Base-by-base conservation (phyloP, 2,329 filamentous ascomycete species). In the Cordyceps militaris region DNA sequence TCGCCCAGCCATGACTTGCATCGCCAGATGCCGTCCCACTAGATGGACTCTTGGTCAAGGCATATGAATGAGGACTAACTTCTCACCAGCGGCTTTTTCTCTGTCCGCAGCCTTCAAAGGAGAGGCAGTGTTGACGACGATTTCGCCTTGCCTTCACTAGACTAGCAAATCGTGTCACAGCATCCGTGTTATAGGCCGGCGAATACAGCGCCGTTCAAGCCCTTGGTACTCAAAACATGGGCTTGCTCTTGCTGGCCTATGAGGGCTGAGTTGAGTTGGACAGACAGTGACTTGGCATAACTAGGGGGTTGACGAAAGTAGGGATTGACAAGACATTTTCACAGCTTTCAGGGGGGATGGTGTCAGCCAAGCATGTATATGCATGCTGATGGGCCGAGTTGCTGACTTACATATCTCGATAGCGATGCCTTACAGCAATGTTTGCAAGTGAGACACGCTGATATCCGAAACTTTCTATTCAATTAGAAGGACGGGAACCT, bases 111-210 rank as follows among this genome's bases (percentile, higher is more conserved):
- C 48, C 61, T 79, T 72, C 56, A 65, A 75, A 5, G 73, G 73
- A 2, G 65, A 64, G 1, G 74, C 73, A 0, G 74, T 69, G 61
- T 77, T 73, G 51, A 81, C 71, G 8, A 80, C 70, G 55, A 78
- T 61, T 44, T 69, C 66, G 23, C 66, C 61, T 53, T 67, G 60
- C n/a, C n/a, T n/a, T n/a, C n/a, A n/a, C n/a, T n/a, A n/a, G n/a
- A 42, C 61, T 61, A 1, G 68, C 67, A 7, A 58, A 51, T 11
- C 59, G 57, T 38, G 51, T 60, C 8, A 69, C 23, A 11, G 60
- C 16, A 4, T 63, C 62, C 0, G 60, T 58, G 55, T 70, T 63
- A 40, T 69, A 62, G 44, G 4, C 7, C 43, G 34, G 66, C 66
- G 24, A 68, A 54, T 23, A 44, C 26, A 47, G 69, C 58, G 11